Conservation (phyloP, 2,329 filamentous ascomycete genomes). For the Myriosclerotinia curreyana region DNA sequence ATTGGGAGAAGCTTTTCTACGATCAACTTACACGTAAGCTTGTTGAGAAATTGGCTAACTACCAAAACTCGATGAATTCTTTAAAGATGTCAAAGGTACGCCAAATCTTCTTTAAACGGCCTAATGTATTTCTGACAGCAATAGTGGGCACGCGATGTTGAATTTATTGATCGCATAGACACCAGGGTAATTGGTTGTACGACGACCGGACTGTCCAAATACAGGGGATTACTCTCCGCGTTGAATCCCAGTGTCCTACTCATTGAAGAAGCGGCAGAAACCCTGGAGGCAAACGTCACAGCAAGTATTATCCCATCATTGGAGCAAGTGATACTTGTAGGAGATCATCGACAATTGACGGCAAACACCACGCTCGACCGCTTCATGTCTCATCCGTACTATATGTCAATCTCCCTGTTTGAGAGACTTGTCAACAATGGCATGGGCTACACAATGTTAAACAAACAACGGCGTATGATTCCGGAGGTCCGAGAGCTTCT, state of each 20-base stretch:
- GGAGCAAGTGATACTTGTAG: conserved; percentile 64
- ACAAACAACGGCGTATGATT: conserved; percentile 65
- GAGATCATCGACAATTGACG: conserved; percentile 66
- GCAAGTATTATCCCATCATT: conserved; percentile 59
- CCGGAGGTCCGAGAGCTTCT: conserved; percentile 62
- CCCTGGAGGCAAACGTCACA: conserved; percentile 52
- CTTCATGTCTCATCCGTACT: conserved; percentile 55
- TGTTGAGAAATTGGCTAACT: conserved; percentile 25
- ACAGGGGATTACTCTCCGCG: conserved; percentile 58
- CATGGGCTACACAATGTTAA: conserved; percentile 54
- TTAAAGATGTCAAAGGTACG: conserved; percentile 32
- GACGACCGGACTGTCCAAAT: conserved; percentile 68
- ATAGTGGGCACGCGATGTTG: conserved; percentile 28
- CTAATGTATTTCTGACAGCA: neutral
- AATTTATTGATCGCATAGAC: conserved; percentile 60
- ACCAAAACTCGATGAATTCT: conserved; percentile 28
- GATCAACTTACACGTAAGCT: conserved; percentile 27
- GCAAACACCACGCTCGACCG: conserved; percentile 56
- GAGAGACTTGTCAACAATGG: conserved; percentile 61
- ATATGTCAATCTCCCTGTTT: conserved; percentile 64
- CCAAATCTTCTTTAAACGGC: neutral
- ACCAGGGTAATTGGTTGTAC: conserved; percentile 46
- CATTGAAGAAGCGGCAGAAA: conserved; percentile 69
- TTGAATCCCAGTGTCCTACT: conserved; percentile 60
- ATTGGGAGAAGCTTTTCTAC: conserved; percentile 34